Evolutionary conservation across 495 filamentous ascomycete species (phyloP).

Genomic region (Xylaria telfairii): DNA sequence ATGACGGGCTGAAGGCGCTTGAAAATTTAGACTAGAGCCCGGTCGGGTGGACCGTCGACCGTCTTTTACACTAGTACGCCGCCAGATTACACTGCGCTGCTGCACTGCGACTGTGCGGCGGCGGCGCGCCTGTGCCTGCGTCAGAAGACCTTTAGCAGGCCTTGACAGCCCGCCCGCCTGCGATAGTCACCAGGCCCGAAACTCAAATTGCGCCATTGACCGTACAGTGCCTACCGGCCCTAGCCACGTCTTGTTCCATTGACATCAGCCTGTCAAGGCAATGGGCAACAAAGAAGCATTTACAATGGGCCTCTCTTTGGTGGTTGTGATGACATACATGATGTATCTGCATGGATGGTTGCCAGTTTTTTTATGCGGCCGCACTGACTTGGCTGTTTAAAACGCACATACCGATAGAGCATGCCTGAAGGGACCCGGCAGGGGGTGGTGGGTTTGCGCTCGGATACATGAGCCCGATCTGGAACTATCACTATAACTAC

Average conservation of each 20-base stretch:
- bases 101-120: conserved; percentile 1
- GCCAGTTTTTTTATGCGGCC: background rate
- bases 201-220: conserved; percentile 5
- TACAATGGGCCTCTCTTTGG: too few species aligned
- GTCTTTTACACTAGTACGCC: background rate
- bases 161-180: conserved; percentile 14
- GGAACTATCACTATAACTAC: too few species aligned
- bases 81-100: background rate
- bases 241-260: too few species aligned
- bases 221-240: too few species aligned
- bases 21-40: conserved; percentile 11
- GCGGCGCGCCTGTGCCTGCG: conserved; percentile 20
- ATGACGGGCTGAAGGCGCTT: conserved; percentile 20
- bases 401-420: background rate
- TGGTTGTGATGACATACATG: background rate
- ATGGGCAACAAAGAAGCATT: background rate
- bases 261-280: background rate
- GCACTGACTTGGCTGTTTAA: background rate
- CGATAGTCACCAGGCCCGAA: conserved; percentile 18
- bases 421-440: background rate
- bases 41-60: background rate
- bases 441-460: background rate
- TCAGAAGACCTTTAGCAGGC: conserved; percentile 17
- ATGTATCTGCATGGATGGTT: background rate
- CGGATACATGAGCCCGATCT: background rate